Conservation (phyloP, 164 flowering plant genomes). For the Pachysandra terminalis region DNA sequence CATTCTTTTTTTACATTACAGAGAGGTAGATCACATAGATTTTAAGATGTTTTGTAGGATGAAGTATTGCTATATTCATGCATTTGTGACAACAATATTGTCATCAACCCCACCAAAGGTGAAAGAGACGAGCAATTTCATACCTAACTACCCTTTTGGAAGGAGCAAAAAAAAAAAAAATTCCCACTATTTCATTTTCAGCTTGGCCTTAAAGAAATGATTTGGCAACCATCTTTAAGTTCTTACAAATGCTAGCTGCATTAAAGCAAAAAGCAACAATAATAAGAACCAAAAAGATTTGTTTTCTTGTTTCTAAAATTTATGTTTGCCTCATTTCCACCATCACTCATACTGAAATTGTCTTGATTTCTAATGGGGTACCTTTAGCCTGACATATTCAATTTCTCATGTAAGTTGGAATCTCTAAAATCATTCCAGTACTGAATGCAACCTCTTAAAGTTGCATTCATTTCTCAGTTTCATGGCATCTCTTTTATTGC, state of each 20-base stretch:
- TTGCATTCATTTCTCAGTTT: neutral
- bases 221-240: neutral
- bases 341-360: neutral
- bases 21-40: no score
- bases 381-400: no score
- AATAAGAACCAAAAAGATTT: neutral
- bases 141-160: neutral
- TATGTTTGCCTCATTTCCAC: no score
- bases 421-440: no score
- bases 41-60: neutral
- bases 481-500: neutral
- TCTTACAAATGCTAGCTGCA: neutral
- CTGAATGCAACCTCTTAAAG: neutral
- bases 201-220: neutral
- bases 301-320: no score
- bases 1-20: no score
- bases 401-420: no score
- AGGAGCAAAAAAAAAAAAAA: no score
- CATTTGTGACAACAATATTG: no score
- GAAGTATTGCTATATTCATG: neutral
- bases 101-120: neutral
- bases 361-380: no score
- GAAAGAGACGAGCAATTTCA: constrained; percentile 7
- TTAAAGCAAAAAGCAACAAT: neutral
- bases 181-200: neutral